Percentiles rank a stretch among this genome's conserved stretches.
phyloP scores from a whole-genome alignment of 441 rosid genomes.

The Rhodomyrtus psidioides region DNA sequence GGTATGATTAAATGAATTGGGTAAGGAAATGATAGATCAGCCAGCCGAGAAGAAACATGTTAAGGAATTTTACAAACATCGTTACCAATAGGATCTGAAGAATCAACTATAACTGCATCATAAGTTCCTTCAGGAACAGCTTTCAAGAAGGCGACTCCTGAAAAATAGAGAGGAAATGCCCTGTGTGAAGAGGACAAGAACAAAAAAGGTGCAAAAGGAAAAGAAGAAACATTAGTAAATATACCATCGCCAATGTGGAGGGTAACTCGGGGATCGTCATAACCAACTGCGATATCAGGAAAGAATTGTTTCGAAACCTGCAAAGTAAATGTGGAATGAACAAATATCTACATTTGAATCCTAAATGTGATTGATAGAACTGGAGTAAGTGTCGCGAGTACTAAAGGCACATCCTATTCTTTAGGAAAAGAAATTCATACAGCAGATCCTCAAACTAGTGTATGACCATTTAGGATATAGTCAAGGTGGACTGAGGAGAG shows the following conservation, averaged over 20 bases:
- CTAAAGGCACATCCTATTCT: background rate
- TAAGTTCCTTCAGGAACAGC: conserved; percentile 70
- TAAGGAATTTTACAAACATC: background rate
- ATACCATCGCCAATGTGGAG: conserved; percentile 86
- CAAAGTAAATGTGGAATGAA: conserved; percentile 1
- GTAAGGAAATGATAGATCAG: background rate
- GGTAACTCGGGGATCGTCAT: conserved; percentile 76
- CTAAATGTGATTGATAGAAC: background rate
- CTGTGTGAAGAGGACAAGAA: background rate
- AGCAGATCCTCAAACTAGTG: background rate
- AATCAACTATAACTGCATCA: conserved; percentile 87
- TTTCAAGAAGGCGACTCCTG: conserved; percentile 88
- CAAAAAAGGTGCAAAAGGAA: background rate
- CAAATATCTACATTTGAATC: background rate
- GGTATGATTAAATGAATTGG: background rate
- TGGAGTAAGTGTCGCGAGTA: background rate
- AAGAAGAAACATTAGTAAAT: background rate
- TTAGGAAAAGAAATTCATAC: background rate
- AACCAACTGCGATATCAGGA: conserved; percentile 79
- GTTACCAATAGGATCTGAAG: conserved; percentile 86
- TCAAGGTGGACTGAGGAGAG: background rate
- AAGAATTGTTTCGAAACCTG: conserved; percentile 82
- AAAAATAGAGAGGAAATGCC: background rate
- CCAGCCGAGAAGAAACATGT: background rate
- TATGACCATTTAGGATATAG: background rate